Conservation (phyloP, 202 grass and related monocot species). For the Zizania palustris region DNA sequence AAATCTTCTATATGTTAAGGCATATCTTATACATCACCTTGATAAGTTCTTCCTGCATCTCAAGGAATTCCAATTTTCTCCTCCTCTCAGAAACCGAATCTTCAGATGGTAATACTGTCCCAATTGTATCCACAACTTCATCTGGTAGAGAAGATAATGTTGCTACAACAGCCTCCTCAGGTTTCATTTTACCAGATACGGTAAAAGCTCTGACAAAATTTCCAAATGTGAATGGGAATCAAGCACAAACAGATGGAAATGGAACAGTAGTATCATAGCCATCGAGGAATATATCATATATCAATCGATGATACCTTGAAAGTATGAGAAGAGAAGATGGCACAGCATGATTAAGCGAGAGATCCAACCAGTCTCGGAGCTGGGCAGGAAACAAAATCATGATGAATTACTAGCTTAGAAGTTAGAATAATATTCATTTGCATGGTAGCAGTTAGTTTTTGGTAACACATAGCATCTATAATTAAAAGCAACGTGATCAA, state of each 20-base stretch:
- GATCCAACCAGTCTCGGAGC: constrained; percentile 94
- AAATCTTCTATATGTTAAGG: constrained; percentile 21
- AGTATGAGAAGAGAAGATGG: constrained; percentile 98
- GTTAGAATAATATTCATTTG: constrained; percentile 37
- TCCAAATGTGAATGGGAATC: constrained; percentile 29
- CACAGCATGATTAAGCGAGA: constrained; percentile 89
- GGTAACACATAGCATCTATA: background rate
- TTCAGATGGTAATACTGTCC: constrained; percentile 94
- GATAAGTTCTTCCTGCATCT: constrained; percentile 99
- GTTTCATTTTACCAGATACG: constrained; percentile 95
- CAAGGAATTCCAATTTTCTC: constrained; percentile 95
- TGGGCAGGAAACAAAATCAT: constrained; percentile 49
- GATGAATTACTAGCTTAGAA: constrained; percentile 32
- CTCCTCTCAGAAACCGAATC: constrained; percentile 98
- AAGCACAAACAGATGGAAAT: constrained; percentile 36
- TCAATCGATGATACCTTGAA: constrained; percentile 70
- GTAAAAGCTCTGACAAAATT: constrained; percentile 79
- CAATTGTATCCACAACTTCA: constrained; percentile 98
- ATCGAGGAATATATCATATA: constrained; percentile 25
- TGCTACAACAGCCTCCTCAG: constrained; percentile 98
- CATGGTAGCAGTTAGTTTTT: constrained; percentile 12
- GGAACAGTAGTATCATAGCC: constrained; percentile 27
- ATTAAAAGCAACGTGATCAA: constrained; percentile 24
- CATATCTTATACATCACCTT: constrained; percentile 53
- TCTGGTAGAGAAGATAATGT: constrained; percentile 97